phyloP scores from a whole-genome alignment of 495 filamentous ascomycete species.

The Lasiosphaeris hirsuta region DNA sequence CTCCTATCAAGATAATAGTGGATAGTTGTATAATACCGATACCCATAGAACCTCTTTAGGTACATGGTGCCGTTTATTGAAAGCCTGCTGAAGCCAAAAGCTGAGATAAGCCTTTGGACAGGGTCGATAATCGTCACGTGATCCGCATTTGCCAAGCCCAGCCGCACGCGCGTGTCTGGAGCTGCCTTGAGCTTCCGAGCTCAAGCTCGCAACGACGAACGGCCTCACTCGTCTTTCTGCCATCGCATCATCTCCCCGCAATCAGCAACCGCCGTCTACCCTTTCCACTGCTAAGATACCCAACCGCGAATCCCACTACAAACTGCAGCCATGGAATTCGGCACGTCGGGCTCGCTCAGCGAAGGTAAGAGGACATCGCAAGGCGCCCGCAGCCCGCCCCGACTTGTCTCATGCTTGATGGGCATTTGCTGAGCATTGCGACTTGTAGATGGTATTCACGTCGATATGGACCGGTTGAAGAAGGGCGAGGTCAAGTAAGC shows the following conservation, averaged over 20 bases:
- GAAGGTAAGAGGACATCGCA: conserved; percentile 55
- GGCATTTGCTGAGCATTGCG: conserved; percentile 19
- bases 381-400: conserved; percentile 6
- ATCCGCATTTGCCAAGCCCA: conserved; percentile 12
- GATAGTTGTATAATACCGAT: not conserved
- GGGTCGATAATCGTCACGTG: conserved; percentile 28
- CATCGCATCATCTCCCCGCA: not conserved
- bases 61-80: not conserved
- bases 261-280: conserved; percentile 9
- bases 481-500: conserved; percentile 67
- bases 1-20: too few relatives aligned
- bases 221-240: conserved; percentile 10
- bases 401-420: not conserved
- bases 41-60: not conserved
- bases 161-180: conserved; percentile 37
- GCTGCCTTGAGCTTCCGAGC: conserved; percentile 49
- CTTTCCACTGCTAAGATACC: not conserved
- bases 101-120: conserved; percentile 13
- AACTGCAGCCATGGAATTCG: conserved; percentile 52
- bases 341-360: conserved; percentile 64
- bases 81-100: not conserved
- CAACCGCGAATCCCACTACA: not conserved
- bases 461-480: conserved; percentile 86
- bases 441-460: conserved; percentile 86
- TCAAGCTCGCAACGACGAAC: conserved; percentile 18